These are phyloP conservation scores for Inga laurina DNA, from an alignment of 306 rosid genomes.

Conservation along the genomic window DNA sequence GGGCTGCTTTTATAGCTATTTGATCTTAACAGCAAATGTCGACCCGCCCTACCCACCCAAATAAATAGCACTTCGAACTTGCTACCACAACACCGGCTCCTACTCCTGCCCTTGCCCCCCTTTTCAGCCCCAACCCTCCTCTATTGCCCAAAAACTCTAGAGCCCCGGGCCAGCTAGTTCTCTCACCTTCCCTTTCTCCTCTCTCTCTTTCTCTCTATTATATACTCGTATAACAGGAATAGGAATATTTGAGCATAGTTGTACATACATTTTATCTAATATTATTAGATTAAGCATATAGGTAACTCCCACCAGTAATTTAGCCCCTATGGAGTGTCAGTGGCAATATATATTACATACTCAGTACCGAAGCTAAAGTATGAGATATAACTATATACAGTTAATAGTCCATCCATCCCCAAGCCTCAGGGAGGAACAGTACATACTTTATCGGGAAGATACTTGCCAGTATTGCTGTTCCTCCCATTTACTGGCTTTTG, in stretches of 20 bases:
- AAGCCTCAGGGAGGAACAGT: not conserved
- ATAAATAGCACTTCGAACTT: slow-evolving; percentile 16
- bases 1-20: slow-evolving; percentile 11
- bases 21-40: slow-evolving; percentile 15
- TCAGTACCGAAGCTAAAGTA: not conserved
- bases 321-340: not conserved
- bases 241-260: not conserved
- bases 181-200: not conserved
- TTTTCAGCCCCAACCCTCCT: not conserved
- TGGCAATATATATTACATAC: not conserved
- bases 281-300: not conserved
- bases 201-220: not conserved
- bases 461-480: not conserved
- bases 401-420: not conserved
- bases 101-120: not conserved
- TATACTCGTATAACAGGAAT: not conserved
- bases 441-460: not conserved
- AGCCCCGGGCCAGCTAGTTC: not conserved
- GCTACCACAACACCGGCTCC: not conserved
- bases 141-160: not conserved
- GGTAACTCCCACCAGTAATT: not conserved
- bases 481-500: not conserved
- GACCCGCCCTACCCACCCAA: not conserved
- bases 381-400: not conserved
- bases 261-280: not conserved